Conservation (phyloP, 2,329 filamentous ascomycete genomes). For the Curvularia eragrostidis region DNA sequence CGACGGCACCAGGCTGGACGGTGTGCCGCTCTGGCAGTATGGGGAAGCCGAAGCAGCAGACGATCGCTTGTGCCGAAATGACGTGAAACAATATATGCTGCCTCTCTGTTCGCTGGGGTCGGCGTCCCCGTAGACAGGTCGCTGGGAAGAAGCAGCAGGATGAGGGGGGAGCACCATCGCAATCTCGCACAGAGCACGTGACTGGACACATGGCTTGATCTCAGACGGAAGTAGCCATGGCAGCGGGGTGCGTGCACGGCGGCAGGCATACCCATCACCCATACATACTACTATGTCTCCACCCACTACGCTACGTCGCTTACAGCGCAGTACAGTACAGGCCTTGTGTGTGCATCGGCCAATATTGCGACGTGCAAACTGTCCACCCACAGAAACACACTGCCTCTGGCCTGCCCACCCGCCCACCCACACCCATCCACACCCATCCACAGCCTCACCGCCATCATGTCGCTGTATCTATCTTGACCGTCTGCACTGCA, state of each 20-base stretch:
- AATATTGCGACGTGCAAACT: conserved; percentile 9
- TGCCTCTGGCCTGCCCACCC: not conserved
- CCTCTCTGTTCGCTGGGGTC: not conserved
- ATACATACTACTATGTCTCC: not conserved
- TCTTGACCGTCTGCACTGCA: conserved; percentile 8
- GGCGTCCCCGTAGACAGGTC: conserved; percentile 15
- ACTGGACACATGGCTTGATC: not conserved
- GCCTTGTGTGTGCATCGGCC: conserved; percentile 4
- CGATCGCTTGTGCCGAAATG: conserved; percentile 5
- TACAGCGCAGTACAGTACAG: not conserved
- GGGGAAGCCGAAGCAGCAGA: conserved; percentile 4
- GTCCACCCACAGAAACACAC: not conserved
- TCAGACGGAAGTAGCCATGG: conserved; percentile 8
- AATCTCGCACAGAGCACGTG: conserved; percentile 1
- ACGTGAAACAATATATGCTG: not conserved
- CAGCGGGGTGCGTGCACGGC: conserved; percentile 12
- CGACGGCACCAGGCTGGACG: not conserved
- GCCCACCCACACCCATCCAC: not conserved
- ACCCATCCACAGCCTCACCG: conserved; percentile 9
- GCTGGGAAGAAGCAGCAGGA: conserved; percentile 6
- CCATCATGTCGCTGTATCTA: conserved; percentile 10
- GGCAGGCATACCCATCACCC: not conserved
- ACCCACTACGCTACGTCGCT: conserved; percentile 3
- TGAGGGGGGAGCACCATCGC: conserved; percentile 7
- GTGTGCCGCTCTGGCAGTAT: conserved; percentile 2